These are phyloP conservation scores for Xylariaceae sp. DNA, from an alignment of 2,329 filamentous ascomycete genomes.

Conservation along the genomic window DNA sequence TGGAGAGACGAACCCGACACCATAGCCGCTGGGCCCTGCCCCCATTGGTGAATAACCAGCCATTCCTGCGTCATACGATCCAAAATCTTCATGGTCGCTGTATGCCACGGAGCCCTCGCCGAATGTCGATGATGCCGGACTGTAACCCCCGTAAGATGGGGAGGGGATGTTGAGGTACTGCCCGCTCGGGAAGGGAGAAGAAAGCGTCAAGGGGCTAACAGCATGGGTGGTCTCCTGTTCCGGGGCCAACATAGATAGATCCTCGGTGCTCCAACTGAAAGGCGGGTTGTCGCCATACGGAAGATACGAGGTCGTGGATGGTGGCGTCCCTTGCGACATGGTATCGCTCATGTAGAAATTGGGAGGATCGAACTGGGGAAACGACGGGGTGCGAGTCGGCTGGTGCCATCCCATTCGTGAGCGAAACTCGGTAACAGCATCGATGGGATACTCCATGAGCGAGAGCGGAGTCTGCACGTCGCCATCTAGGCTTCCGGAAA, in stretches of 20 bases:
- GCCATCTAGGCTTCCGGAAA: conserved; percentile 51
- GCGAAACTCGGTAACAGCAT: conserved; percentile 65
- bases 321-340: conserved; percentile 35
- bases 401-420: conserved; percentile 64
- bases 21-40: conserved; percentile 39
- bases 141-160: conserved; percentile 56
- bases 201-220: conserved; percentile 51
- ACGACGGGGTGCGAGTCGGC: conserved; percentile 54
- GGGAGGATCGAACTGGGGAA: conserved; percentile 55
- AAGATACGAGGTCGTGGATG: conserved; percentile 40
- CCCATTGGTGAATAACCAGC: conserved; percentile 44
- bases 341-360: conserved; percentile 46
- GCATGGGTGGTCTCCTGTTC: conserved; percentile 42
- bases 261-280: conserved; percentile 62
- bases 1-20: conserved; percentile 60
- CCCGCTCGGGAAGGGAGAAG: conserved; percentile 49
- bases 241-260: conserved; percentile 51
- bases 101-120: conserved; percentile 58
- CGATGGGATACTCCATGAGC: conserved; percentile 69
- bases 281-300: conserved; percentile 51
- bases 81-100: conserved; percentile 58
- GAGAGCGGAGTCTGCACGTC: conserved; percentile 58
- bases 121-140: conserved; percentile 59
- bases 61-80: conserved; percentile 43
- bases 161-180: conserved; percentile 63